Base-by-base conservation (phyloP, 176 grass and related monocot species). In the bread wheat (Triticum aestivum) region DNA sequence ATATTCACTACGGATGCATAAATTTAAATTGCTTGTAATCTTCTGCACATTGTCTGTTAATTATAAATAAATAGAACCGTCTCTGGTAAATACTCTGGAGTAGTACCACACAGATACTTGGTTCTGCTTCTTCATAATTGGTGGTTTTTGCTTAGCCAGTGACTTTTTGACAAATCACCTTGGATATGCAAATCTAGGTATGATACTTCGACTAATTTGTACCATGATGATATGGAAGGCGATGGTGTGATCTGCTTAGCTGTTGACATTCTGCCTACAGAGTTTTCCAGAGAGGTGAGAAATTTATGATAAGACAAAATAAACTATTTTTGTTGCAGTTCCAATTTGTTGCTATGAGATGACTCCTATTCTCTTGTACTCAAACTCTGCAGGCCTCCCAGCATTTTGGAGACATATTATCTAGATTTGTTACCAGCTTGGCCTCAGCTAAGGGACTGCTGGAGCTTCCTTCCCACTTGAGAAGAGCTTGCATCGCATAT, bases 321-420 rank as follows among this genome's bases (percentile, higher is more conserved):
- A 79, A 68, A 20, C n/a, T 80, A 64, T 84, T 59, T 68, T 61
- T 69, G 5, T 73, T 52, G 56, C 61, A 73, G 14, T 30, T 24
- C 45, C 27, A 64, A 11, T 9, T 35, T 59, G 13, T 26, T 67
- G 18, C 61, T 14, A 35, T 70, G 18, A 65, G 9, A 65, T 82
- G 65, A 81, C 41, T 68, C 39, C 39, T 78, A 33, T 67, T 67
- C 34, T 51, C 4, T 54, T 81, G 44, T 30, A 82, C 70, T 79
- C 73, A 27, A 85, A 93, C 24, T 23, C 20, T 90, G 65, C 81
- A 98, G 96, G 96, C 96, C 79, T 98, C 96, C 41, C 93, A 96
- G 47, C 91, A 98, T 90, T 98, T 98, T 80, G 96, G 96, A 84
- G 85, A 98, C 83, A 94, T 96, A 79, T 91, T 98, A 85, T 94